Base-by-base conservation (phyloP, 257 asterid genomes). In the Solanum chaucha region DNA sequence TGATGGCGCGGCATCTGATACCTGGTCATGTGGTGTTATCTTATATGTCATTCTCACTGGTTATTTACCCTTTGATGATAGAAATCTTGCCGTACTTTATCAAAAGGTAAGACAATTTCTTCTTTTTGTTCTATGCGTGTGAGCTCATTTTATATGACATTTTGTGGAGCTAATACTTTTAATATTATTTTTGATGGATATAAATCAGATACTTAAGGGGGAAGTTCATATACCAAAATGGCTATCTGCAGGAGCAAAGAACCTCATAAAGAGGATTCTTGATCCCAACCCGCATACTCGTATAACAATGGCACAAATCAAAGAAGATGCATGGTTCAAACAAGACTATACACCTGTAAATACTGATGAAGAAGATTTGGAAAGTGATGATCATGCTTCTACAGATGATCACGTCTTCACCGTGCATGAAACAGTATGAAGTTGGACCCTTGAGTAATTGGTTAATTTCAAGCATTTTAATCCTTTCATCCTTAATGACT, bases 11-110 rank as follows among this genome's bases (percentile, higher is more conserved):
- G 91, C 98, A 71, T 94, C 99, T 35, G 99, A 97, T 89, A 93
- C 94, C 64, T 97, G 99, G 99, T 96, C 99, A 0, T 95, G 98
- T 28, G 99, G 99, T 55, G 99, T 97, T 86, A 96, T 97, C 87
- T 87, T 97, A 81, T 96, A 96, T 10, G 99, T 96, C 38, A 95
- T 97, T 55, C 98, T 97, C 85, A 96, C 98, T 0, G 99, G 99
- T 86, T 92, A 93, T 92, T 98, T 97, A 86, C 99, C 99, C 35
- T 97, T 97, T 85, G 99, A 97, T 87, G 99, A 97, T 85, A 92
- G 98, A 85, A 97, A 97, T 91, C 94, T 96, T 30, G 98, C 99
- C 30, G 99, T 94, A 38, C 97, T 97, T 84, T 97, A 97, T 90
- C 99, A 97, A 89, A 97, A 97, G 99, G 99, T 74, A 92, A 92